phyloP scores from a whole-genome alignment of 805 yeast genomes.

The Saturnispora besseyi region DNA sequence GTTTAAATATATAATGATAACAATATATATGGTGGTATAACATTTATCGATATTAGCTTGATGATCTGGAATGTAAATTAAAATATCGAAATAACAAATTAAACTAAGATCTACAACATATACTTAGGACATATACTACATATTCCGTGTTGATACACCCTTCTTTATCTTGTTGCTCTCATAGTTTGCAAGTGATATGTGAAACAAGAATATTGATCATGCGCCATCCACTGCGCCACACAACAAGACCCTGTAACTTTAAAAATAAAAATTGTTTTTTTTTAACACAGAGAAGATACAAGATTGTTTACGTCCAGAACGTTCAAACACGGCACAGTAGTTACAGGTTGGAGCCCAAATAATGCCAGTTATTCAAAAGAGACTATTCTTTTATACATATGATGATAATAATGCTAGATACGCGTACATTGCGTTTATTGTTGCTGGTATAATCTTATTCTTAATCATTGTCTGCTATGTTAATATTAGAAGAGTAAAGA shows the following conservation, averaged over 20 bases:
- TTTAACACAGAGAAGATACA: too few species aligned
- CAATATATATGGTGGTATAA: not conserved
- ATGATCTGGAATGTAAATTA: too few species aligned
- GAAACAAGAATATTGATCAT: too few species aligned
- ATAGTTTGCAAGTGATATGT: too few species aligned
- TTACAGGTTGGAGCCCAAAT: not conserved
- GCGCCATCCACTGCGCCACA: too few species aligned
- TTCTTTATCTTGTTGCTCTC: not conserved
- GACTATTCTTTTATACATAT: not conserved
- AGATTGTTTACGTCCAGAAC: too few species aligned
- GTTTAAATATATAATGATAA: not conserved
- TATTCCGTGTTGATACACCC: too few species aligned
- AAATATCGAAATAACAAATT: not conserved
- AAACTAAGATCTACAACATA: not conserved
- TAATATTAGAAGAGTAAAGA: conserved; percentile 42
- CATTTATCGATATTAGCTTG: not conserved
- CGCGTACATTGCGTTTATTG: conserved; percentile 57
- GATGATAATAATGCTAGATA: conserved; percentile 36
- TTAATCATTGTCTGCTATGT: conserved; percentile 43
- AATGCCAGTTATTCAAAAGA: not conserved
- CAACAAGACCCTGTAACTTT: too few species aligned
- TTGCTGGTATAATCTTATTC: conserved; percentile 39
- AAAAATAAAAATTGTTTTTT: too few species aligned
- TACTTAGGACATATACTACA: not conserved
- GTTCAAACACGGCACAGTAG: too few species aligned